A percentile compares a stretch with the other conserved stretches of the same genome.
Evolutionary conservation across 2,329 filamentous ascomycete species (phyloP).

Genomic region (Escovopsis weberi): DNA sequence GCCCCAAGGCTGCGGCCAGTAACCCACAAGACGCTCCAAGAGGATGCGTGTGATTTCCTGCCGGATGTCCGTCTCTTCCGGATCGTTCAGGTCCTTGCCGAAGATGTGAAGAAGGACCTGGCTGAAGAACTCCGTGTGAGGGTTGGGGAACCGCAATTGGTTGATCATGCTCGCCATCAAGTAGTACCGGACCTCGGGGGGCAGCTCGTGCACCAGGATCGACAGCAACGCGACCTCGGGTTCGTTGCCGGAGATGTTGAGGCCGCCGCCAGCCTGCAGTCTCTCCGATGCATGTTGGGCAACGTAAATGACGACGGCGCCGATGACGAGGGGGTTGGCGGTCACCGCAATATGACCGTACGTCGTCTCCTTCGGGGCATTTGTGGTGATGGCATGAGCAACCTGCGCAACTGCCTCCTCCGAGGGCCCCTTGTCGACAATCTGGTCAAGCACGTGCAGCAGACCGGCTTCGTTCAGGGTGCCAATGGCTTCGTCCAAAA

Average conservation of each 20-base stretch:
- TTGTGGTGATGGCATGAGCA: slow-evolving; percentile 53
- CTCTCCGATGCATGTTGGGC: slow-evolving; percentile 56
- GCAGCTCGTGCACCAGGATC: slow-evolving; percentile 59
- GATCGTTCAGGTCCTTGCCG: slow-evolving; percentile 55
- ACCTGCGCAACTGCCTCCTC: slow-evolving; percentile 66
- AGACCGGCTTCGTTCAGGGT: slow-evolving; percentile 41
- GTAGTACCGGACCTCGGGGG: slow-evolving; percentile 69
- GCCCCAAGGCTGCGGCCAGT: slow-evolving; percentile 92
- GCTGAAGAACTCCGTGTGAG: slow-evolving; percentile 85
- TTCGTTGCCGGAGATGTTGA: slow-evolving; percentile 28
- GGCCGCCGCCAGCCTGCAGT: slow-evolving; percentile 41
- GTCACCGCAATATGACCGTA: slow-evolving; percentile 53
- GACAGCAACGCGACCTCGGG: slow-evolving; percentile 57
- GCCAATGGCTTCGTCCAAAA: slow-evolving; percentile 47
- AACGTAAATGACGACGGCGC: slow-evolving; percentile 72
- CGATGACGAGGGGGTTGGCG: slow-evolving; percentile 57
- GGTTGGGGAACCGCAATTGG: slow-evolving; percentile 80
- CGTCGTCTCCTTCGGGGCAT: slow-evolving; percentile 42
- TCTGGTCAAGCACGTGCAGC: slow-evolving; percentile 43
- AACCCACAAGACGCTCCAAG: slow-evolving; percentile 73
- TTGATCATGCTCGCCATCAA: slow-evolving; percentile 75
- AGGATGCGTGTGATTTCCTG: slow-evolving; percentile 84
- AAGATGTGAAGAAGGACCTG: slow-evolving; percentile 76
- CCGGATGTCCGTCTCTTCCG: slow-evolving; percentile 68
- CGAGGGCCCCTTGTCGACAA: slow-evolving; percentile 45